A percentile compares a stretch with the other conserved stretches of the same genome.
phyloP scores from a whole-genome alignment of 2,329 filamentous ascomycete species.

The Hypoxylon rubiginosum region DNA sequence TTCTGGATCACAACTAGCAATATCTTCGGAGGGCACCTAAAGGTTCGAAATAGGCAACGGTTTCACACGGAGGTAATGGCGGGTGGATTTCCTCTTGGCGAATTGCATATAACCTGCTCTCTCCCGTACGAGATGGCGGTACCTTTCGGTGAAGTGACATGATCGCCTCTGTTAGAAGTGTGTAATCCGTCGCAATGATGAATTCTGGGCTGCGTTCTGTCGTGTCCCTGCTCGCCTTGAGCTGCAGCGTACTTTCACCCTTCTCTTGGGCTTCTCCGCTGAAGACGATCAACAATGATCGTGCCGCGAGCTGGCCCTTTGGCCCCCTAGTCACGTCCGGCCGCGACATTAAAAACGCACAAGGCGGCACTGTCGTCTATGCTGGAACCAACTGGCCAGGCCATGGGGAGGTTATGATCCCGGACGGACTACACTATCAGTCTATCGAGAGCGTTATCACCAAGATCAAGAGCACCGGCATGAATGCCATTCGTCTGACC shows the following conservation, averaged over 20 bases:
- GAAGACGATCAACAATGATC: conserved; percentile 30
- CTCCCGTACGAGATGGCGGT: conserved; percentile 20
- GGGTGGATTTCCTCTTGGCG: conserved; percentile 27
- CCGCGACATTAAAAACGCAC: conserved; percentile 59
- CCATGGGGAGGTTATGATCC: conserved; percentile 72
- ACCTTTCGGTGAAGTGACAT: conserved; percentile 22
- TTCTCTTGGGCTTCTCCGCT: conserved; percentile 41
- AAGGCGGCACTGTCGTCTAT: conserved; percentile 61
- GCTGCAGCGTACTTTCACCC: conserved; percentile 38
- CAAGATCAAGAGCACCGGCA: conserved; percentile 69
- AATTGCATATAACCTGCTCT: conserved; percentile 28
- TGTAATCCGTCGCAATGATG: conserved; percentile 37
- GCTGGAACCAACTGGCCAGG: conserved; percentile 74
- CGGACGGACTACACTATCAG: conserved; percentile 73
- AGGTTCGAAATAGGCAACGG: conserved; percentile 7
- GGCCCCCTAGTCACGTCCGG: conserved; percentile 56
- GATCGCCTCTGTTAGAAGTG: conserved; percentile 21
- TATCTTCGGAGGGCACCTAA: conserved; percentile 35
- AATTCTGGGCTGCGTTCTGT: conserved; percentile 32
- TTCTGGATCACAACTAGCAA: conserved; percentile 22
- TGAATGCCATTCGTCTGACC: conserved; percentile 74
- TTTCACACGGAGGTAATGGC: conserved; percentile 25
- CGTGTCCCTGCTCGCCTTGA: conserved; percentile 46
- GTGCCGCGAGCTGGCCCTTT: conserved; percentile 47
- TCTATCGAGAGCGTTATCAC: conserved; percentile 68